Conservation (phyloP, 257 asterid species). For the Jasminum sambac region DNA sequence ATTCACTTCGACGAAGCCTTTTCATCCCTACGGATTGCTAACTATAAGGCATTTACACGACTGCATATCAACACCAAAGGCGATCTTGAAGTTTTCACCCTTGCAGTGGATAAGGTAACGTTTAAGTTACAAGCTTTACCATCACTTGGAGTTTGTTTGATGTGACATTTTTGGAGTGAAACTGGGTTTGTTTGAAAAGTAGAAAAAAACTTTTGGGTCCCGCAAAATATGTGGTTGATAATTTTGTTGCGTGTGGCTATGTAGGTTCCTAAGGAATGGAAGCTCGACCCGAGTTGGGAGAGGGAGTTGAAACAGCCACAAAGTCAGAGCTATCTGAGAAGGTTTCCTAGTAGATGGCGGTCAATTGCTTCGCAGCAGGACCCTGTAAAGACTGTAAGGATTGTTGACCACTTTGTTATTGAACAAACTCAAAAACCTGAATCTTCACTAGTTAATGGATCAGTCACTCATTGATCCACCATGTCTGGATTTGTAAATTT, state of each 20-base stretch:
- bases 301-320: slow-evolving; percentile 61
- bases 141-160: not conserved
- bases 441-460: slow-evolving; percentile 39
- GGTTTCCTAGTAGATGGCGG: slow-evolving; percentile 90
- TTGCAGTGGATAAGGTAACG: slow-evolving; percentile 92
- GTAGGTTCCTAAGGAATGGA: slow-evolving; percentile 97
- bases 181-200: no score
- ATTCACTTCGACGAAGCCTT: slow-evolving; percentile 97
- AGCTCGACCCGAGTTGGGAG: slow-evolving; percentile 89
- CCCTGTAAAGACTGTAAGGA: slow-evolving; percentile 64
- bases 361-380: slow-evolving; percentile 68
- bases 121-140: not conserved
- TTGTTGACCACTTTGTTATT: slow-evolving; percentile 79
- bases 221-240: no score
- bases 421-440: slow-evolving; percentile 48
- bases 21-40: slow-evolving; percentile 95
- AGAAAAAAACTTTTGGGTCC: no score
- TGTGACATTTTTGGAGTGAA: no score
- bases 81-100: slow-evolving; percentile 90
- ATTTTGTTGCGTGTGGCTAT: slow-evolving; percentile 12
- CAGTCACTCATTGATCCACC: slow-evolving; percentile 49
- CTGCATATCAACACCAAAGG: slow-evolving; percentile 72
- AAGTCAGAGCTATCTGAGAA: slow-evolving; percentile 54
- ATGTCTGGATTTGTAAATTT: slow-evolving; percentile 21
- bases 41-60: slow-evolving; percentile 93